Conservation (phyloP, 768 basidiomycete species). For the Serpula lacrymans region DNA sequence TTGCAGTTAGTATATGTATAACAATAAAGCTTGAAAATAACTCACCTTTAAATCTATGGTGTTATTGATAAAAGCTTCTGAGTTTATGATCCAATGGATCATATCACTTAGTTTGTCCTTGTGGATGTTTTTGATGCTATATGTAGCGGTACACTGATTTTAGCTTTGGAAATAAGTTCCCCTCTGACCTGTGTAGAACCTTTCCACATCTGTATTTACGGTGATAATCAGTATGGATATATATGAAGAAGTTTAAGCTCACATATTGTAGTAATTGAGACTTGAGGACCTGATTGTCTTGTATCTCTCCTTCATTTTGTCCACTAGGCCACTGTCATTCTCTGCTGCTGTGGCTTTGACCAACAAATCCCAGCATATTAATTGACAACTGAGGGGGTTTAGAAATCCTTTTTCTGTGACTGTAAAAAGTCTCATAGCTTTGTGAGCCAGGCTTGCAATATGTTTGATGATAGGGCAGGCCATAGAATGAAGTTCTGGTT, state of each 20-base stretch:
- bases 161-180: neutral
- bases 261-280: neutral
- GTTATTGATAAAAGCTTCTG: too few species aligned
- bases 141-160: neutral
- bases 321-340: neutral
- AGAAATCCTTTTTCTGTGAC: neutral
- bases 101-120: neutral
- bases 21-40: too few species aligned
- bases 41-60: too few species aligned
- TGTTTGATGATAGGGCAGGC: neutral
- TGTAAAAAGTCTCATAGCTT: neutral
- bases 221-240: neutral
- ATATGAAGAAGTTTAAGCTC: neutral
- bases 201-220: neutral
- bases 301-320: neutral
- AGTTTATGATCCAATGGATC: too few species aligned
- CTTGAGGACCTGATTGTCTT: neutral
- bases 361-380: neutral
- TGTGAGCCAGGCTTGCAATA: neutral
- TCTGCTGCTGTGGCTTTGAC: neutral
- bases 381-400: neutral
- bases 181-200: neutral
- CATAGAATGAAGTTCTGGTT: neutral
- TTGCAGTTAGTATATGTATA: too few species aligned
- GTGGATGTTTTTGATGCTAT: neutral